These are phyloP conservation scores for Russula vinacea DNA, from an alignment of 768 basidiomycete species.

Conservation along the genomic window DNA sequence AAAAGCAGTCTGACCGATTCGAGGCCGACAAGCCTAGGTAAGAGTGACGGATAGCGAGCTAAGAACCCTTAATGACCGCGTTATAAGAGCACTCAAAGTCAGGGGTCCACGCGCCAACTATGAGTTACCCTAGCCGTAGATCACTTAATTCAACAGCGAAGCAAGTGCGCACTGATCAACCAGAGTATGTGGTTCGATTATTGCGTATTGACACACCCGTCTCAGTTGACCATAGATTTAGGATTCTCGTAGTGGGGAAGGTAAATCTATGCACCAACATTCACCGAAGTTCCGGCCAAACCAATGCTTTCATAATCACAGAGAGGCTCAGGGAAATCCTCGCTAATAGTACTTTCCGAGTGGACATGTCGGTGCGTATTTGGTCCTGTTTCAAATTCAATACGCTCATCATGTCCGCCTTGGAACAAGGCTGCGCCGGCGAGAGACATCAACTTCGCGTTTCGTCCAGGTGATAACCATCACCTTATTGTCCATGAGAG, in stretches of 20 bases:
- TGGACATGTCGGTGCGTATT: neutral
- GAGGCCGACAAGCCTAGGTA: neutral
- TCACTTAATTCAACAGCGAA: neutral
- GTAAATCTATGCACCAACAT: neutral
- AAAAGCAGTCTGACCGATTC: too few species aligned
- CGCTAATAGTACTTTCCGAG: neutral
- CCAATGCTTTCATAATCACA: neutral
- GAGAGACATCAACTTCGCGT: neutral
- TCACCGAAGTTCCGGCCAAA: neutral
- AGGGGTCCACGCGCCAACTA: neutral
- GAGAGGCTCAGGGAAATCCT: neutral
- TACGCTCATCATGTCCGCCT: neutral
- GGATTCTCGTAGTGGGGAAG: conserved; percentile 5
- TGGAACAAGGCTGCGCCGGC: neutral
- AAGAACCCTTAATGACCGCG: neutral
- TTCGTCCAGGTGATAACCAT: neutral
- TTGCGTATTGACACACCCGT: too few species aligned
- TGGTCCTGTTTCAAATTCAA: neutral
- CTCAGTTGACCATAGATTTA: neutral
- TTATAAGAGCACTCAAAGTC: neutral
- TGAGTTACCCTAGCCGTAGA: neutral
- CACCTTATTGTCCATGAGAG: conserved; percentile 4
- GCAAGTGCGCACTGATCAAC: neutral
- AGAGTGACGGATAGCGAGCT: neutral
- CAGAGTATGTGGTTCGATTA: neutral